Evolutionary conservation across 176 grass and related monocot genomes (phyloP).

Genomic region (Sorghum bicolor): DNA sequence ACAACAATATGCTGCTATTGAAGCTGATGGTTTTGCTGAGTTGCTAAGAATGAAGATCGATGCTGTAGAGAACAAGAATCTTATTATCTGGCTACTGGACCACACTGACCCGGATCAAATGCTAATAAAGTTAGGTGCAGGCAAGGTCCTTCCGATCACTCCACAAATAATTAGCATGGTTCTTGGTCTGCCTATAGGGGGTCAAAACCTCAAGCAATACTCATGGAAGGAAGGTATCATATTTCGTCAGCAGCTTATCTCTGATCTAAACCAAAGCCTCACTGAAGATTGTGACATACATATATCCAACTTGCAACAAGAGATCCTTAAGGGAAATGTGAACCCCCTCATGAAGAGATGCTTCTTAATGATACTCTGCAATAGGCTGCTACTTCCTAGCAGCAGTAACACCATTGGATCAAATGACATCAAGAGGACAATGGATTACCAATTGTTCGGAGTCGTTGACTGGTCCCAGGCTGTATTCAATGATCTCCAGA

Average conservation of each 20-base stretch:
- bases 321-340: too few relatives aligned
- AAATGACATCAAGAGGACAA: too few relatives aligned
- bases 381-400: too few relatives aligned
- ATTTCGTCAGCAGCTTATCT: neutral
- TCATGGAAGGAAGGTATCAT: neutral
- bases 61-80: neutral
- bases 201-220: neutral
- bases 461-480: too few relatives aligned
- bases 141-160: neutral
- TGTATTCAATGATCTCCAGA: too few relatives aligned
- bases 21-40: neutral
- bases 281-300: neutral
- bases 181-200: neutral
- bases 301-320: too few relatives aligned
- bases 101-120: neutral
- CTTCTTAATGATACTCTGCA: too few relatives aligned
- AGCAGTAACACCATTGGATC: too few relatives aligned
- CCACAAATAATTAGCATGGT: neutral
- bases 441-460: too few relatives aligned
- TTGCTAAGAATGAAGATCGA: neutral
- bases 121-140: neutral
- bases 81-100: neutral
- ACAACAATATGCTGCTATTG: neutral
- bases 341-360: too few relatives aligned
- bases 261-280: neutral